A percentile compares a stretch with the other conserved stretches of the same genome.
These are phyloP conservation scores for Beauveria sp. DNA, from an alignment of 2,329 filamentous ascomycete species.

Conservation along the genomic window DNA sequence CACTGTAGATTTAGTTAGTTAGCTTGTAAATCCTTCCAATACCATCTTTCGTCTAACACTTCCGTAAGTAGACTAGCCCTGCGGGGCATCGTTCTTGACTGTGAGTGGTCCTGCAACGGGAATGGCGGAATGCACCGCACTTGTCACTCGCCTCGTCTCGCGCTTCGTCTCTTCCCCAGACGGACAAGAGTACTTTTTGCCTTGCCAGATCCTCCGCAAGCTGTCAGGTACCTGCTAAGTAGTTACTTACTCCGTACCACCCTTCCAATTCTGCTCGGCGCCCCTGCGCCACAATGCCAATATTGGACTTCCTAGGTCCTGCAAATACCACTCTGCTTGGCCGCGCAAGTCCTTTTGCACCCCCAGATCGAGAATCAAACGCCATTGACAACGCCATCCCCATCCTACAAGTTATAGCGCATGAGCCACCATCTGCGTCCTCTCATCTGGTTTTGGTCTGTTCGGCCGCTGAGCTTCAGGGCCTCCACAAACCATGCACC, in stretches of 20 bases:
- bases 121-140: slow-evolving; percentile 10
- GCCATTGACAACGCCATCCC: slow-evolving; percentile 7
- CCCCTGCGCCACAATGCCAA: background rate
- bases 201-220: background rate
- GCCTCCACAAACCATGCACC: background rate
- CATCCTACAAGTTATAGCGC: background rate
- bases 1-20: background rate
- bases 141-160: slow-evolving; percentile 2
- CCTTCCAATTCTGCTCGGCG: background rate
- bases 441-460: slow-evolving; percentile 3
- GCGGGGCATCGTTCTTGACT: background rate
- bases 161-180: background rate
- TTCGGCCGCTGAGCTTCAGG: background rate
- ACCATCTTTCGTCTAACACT: slow-evolving; percentile 6
- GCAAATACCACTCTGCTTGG: background rate
- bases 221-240: background rate
- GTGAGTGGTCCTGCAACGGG: background rate
- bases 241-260: background rate
- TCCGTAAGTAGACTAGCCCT: background rate
- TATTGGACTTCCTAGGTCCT: background rate
- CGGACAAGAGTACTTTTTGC: background rate
- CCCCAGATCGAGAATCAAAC: slow-evolving; percentile 7
- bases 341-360: slow-evolving; percentile 1
- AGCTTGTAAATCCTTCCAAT: background rate
- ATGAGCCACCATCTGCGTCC: slow-evolving; percentile 9